Percentiles rank a stretch among this genome's conserved stretches.
These are phyloP conservation scores for Auriscalpium vulgare DNA, from an alignment of 768 basidiomycete genomes.

Conservation along the genomic window DNA sequence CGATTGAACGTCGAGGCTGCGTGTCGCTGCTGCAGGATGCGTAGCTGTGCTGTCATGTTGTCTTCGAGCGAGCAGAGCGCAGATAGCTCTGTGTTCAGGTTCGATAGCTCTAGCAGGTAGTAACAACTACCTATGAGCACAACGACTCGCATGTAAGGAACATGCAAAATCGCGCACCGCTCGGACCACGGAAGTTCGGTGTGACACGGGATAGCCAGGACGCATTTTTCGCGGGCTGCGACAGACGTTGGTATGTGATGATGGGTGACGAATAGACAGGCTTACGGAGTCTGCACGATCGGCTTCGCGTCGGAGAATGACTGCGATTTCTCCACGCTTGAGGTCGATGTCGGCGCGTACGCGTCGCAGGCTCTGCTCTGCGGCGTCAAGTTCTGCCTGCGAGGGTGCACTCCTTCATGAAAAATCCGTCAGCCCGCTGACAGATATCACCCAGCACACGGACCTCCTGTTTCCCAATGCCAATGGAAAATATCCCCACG, in stretches of 20 bases:
- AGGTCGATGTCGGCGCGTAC: constrained; percentile 50
- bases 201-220: constrained; percentile 45
- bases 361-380: constrained; percentile 50
- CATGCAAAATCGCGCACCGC: constrained; percentile 16
- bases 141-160: too few species aligned
- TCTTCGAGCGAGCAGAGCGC: constrained; percentile 10
- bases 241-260: constrained; percentile 8
- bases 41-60: constrained; percentile 9
- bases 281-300: constrained; percentile 11
- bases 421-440: not conserved
- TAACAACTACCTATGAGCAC: too few species aligned
- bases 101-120: constrained; percentile 12
- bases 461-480: constrained; percentile 23
- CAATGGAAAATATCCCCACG: constrained; percentile 52
- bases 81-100: constrained; percentile 7
- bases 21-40: constrained; percentile 6
- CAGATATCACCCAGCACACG: not conserved
- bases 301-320: constrained; percentile 22
- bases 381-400: constrained; percentile 43
- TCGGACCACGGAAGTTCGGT: constrained; percentile 41
- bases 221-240: not conserved
- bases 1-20: constrained; percentile 5
- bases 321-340: constrained; percentile 24
- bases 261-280: not conserved
- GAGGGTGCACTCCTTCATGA: constrained; percentile 31